A percentile compares a stretch with the other conserved stretches of the same genome.
phyloP scores from a whole-genome alignment of 208 protist species.

The Acanthamoeba sp. region DNA sequence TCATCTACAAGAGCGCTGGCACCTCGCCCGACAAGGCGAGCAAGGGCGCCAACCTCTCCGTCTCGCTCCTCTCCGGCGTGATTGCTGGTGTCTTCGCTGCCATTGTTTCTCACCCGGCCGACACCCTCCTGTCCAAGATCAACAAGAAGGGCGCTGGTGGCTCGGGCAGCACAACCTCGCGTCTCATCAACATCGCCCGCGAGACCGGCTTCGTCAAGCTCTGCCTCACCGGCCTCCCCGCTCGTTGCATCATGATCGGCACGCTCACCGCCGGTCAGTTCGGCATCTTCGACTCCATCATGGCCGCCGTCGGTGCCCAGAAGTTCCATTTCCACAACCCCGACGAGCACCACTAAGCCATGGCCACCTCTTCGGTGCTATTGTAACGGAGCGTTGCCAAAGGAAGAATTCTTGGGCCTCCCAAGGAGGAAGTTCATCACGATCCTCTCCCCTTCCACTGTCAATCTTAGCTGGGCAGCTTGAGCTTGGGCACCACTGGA shows the following conservation, averaged over 20 bases:
- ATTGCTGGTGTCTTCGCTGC: conserved; percentile 91
- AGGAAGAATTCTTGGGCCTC: too few relatives aligned
- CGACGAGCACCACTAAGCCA: not conserved
- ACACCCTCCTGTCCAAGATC: conserved; percentile 92
- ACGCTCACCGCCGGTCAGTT: conserved; percentile 90
- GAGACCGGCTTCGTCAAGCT: conserved; percentile 58
- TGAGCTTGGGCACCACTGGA: conserved; percentile 40
- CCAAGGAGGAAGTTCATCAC: too few relatives aligned
- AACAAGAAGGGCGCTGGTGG: conserved; percentile 90
- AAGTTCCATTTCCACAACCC: conserved; percentile 55
- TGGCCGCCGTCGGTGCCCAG: conserved; percentile 59
- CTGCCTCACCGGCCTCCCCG: conserved; percentile 82
- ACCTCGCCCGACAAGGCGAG: conserved; percentile 22
- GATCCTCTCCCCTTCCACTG: not conserved
- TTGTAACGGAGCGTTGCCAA: too few relatives aligned
- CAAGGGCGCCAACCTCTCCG: conserved; percentile 81
- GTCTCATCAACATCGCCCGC: conserved; percentile 84
- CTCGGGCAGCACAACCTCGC: conserved; percentile 78
- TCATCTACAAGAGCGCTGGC: conserved; percentile 83
- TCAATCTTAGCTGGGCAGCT: not conserved
- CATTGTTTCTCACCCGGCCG: conserved; percentile 92
- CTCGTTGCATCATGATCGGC: conserved; percentile 89
- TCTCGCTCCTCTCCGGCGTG: conserved; percentile 88
- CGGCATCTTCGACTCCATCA: conserved; percentile 90
- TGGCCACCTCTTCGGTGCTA: too few relatives aligned